Percentiles rank a stretch among this genome's conserved stretches.
These are phyloP conservation scores for Pythium phragmiticola DNA, from an alignment of 352 stramenopile genomes.

Conservation along the genomic window DNA sequence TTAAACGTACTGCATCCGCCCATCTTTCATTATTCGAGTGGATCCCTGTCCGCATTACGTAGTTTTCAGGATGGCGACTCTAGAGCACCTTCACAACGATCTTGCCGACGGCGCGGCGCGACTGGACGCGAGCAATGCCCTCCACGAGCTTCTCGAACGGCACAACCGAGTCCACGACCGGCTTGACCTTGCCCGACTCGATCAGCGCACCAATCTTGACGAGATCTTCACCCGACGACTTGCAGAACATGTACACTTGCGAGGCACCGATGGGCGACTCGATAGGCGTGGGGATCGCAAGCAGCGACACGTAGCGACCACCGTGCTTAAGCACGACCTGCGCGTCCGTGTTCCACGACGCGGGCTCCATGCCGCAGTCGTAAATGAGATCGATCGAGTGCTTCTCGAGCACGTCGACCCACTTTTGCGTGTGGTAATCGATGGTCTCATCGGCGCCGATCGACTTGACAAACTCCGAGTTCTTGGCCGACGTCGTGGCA, in stretches of 20 bases:
- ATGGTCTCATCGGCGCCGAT: slow-evolving; percentile 44
- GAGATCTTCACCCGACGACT: slow-evolving; percentile 33
- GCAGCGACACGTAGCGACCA: slow-evolving; percentile 44
- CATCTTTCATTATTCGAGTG: too few species aligned
- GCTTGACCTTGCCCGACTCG: slow-evolving; percentile 36
- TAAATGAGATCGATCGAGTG: slow-evolving; percentile 31
- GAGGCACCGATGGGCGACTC: slow-evolving; percentile 25
- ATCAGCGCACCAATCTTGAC: slow-evolving; percentile 42
- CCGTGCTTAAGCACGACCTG: slow-evolving; percentile 34
- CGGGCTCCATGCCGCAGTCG: slow-evolving; percentile 30
- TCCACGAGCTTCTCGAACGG: slow-evolving; percentile 48
- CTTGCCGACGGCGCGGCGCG: slow-evolving; percentile 38
- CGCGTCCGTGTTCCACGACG: slow-evolving; percentile 37
- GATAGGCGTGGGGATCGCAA: slow-evolving; percentile 34
- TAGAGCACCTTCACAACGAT: slow-evolving; percentile 21
- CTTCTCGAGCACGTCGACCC: slow-evolving; percentile 28
- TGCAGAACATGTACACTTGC: slow-evolving; percentile 23
- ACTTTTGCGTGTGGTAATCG: slow-evolving; percentile 48
- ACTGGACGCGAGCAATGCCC: slow-evolving; percentile 45
- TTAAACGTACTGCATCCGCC: too few species aligned
- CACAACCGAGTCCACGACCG: slow-evolving; percentile 42
- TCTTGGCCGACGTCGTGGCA: slow-evolving; percentile 35
- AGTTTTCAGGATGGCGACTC: too few species aligned
- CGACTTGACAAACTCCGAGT: slow-evolving; percentile 37
- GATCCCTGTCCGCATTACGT: too few species aligned